Base-by-base conservation (phyloP, 108 stramenopile species). In the Pseudonitzschia delicatissima region DNA sequence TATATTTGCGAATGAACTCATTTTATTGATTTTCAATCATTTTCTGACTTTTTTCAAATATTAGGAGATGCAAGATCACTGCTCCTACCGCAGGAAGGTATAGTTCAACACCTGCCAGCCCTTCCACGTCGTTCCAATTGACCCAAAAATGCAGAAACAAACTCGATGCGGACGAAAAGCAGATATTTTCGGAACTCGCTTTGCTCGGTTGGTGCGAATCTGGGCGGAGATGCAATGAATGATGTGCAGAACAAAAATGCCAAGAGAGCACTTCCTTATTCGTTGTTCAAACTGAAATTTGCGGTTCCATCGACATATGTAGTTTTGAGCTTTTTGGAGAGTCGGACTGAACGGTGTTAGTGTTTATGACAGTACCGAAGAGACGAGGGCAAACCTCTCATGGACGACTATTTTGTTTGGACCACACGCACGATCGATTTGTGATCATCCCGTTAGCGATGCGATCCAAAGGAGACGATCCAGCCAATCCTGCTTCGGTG, bases 311-410 rank as follows among this genome's bases (percentile, higher is more conserved):
- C 91, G 8, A 90, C 91, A 4, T 82, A 79, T 62, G 87, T 86
- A 34, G 88, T 84, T 2, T 68, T 93, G 61, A 81, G 88, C 39
- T 90, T 90, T 64, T 40, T 93, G n/a, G 91, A 93, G 65, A 82
- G 81, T 52, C 68, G 87, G 26, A n/a, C 68, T 93, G 3, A 85
- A 86, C 26, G 91, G 91, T 8, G 77, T 93, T 36, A 80, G 83
- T 26, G 87, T 93, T 57, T 67, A 86, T 48, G 79, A 71, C n/a
- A n/a, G 2, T 93, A 93, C 69, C 78, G 77, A 44, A 66, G 84
- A 26, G 84, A 90, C 26, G 91, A 93, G 48, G 91, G 86, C 25
- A 76, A 68, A 11, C 91, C 91, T 8, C 72, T 55, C 5, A 62
- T 93, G 44, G 91, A 93, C 59, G 72, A 72, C 26, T n/a, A 61